phyloP scores from a whole-genome alignment of 2,329 filamentous ascomycete genomes.

The Penicillium sp. region DNA sequence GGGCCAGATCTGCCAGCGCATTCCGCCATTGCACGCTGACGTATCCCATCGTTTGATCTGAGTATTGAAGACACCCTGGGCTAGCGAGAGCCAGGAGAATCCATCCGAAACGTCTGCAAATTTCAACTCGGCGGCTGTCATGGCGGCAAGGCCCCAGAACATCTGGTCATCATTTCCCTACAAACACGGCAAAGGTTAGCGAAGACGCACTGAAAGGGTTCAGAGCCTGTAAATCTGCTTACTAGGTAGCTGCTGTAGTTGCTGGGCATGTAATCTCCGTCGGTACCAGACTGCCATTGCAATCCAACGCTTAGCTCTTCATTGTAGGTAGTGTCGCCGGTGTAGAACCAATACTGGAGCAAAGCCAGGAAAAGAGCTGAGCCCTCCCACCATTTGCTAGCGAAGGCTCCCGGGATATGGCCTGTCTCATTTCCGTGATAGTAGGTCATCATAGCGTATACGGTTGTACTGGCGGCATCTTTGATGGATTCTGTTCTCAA shows the following conservation, averaged over 20 bases:
- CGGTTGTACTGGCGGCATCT: conserved; percentile 44
- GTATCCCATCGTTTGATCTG: conserved; percentile 71
- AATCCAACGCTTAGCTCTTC: conserved; percentile 50
- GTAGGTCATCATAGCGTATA: conserved; percentile 53
- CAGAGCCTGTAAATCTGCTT: background rate
- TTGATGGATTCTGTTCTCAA: conserved; percentile 43
- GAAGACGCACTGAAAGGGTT: background rate
- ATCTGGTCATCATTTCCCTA: conserved; percentile 69
- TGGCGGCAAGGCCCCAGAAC: conserved; percentile 70
- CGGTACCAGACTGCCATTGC: conserved; percentile 33
- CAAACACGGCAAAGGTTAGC: background rate
- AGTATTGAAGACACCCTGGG: conserved; percentile 70
- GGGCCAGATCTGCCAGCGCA: conserved; percentile 79
- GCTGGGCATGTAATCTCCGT: conserved; percentile 38
- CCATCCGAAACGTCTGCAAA: conserved; percentile 58
- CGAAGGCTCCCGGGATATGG: conserved; percentile 56
- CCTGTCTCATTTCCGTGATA: conserved; percentile 56
- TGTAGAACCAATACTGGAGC: conserved; percentile 69
- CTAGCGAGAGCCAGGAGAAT: conserved; percentile 56
- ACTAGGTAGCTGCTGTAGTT: conserved; percentile 37
- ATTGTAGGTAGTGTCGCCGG: conserved; percentile 66
- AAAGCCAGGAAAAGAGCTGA: conserved; percentile 68
- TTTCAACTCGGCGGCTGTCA: conserved; percentile 65
- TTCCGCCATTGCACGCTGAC: conserved; percentile 66
- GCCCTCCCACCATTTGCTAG: conserved; percentile 76